Base-by-base conservation (phyloP, 495 filamentous ascomycete species). In the Astrocystis sublimbata region DNA sequence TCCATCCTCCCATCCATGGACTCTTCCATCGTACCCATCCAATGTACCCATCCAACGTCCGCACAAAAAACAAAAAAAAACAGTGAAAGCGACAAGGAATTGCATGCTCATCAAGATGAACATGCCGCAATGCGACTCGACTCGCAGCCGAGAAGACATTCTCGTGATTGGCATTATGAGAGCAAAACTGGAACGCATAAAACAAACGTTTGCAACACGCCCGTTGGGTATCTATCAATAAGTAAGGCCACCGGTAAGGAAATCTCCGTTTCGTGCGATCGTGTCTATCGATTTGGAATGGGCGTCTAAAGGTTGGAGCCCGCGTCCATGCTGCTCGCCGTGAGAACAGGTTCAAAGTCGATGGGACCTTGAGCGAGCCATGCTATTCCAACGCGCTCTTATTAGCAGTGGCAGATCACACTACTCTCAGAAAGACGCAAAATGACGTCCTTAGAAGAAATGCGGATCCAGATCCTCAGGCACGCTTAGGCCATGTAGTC, bases 401-500 rank as follows among this genome's bases (percentile, higher is more conserved):
- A 0, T 6, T 2, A 21, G 17, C 13, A 17, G 17, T 35, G 9
- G 8, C 17, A 30, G 35, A 7, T 35, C 19, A 1, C 7, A 4
- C 19, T 17, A 17, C 3, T 23, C 8, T n/a, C 3, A 4, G 17
- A 13, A 52, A 35, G n/a, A n/a, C 10, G 10, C 5, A 3, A 1
- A 2, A 21, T 23, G 7, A 17, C 21, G 19, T 21, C 9, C 15
- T 57, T 45, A 57, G 17, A 57, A 31, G 54, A 9, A 43, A 13
- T 57, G 54, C 15, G 54, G 35, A 5, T 1, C n/a, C 12, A 31
- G 19, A 7, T 24, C 30, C 15, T 28, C 58, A 33, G 28, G 7
- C 24, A 64, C 6, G 41, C 58, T 28, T 46, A 67, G 62, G 38
- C 69, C 64, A 62, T 64, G 61, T 68, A 70, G 69, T 72, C 69